A percentile compares a stretch with the other conserved stretches of the same genome.
phyloP scores from a whole-genome alignment of 2,329 filamentous ascomycete species.

The Pyrenochaeta sp. region DNA sequence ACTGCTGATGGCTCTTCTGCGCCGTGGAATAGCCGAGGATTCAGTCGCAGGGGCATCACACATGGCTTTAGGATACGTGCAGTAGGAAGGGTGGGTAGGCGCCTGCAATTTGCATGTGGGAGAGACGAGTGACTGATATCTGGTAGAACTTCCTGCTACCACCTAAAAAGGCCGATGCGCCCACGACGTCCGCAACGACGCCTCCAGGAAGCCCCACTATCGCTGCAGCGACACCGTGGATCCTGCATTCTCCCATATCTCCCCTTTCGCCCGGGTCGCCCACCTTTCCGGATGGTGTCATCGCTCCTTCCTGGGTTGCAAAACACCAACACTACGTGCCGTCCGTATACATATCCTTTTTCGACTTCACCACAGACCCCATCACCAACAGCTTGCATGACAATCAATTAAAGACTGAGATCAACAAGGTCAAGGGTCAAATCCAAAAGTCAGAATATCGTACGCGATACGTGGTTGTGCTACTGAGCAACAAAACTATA shows the following conservation, averaged over 20 bases:
- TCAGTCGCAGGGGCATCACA: slow-evolving; percentile 55
- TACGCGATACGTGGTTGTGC: slow-evolving; percentile 77
- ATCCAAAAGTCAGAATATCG: slow-evolving; percentile 78
- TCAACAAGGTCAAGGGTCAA: slow-evolving; percentile 76
- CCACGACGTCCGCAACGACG: slow-evolving; percentile 60
- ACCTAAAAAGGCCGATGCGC: slow-evolving; percentile 69
- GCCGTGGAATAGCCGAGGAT: slow-evolving; percentile 72
- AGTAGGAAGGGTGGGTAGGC: slow-evolving; percentile 79
- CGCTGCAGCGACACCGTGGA: slow-evolving; percentile 54
- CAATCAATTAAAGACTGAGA: slow-evolving; percentile 86
- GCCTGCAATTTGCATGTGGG: slow-evolving; percentile 25
- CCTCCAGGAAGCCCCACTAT: slow-evolving; percentile 63
- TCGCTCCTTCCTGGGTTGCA: slow-evolving; percentile 81
- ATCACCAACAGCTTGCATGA: slow-evolving; percentile 81
- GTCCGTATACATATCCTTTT: slow-evolving; percentile 82
- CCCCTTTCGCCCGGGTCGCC: slow-evolving; percentile 84
- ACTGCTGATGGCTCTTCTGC: slow-evolving; percentile 69
- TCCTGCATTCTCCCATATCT: slow-evolving; percentile 91
- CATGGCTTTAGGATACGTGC: slow-evolving; percentile 73
- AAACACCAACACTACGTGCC: slow-evolving; percentile 90
- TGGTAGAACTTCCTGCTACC: slow-evolving; percentile 64
- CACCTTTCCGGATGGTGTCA: slow-evolving; percentile 88
- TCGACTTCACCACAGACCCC: slow-evolving; percentile 75
- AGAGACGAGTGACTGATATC: slow-evolving; percentile 29
- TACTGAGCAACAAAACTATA: slow-evolving; percentile 76